Conservation (phyloP, 306 rosid genomes). For the Trifolium pratense region DNA sequence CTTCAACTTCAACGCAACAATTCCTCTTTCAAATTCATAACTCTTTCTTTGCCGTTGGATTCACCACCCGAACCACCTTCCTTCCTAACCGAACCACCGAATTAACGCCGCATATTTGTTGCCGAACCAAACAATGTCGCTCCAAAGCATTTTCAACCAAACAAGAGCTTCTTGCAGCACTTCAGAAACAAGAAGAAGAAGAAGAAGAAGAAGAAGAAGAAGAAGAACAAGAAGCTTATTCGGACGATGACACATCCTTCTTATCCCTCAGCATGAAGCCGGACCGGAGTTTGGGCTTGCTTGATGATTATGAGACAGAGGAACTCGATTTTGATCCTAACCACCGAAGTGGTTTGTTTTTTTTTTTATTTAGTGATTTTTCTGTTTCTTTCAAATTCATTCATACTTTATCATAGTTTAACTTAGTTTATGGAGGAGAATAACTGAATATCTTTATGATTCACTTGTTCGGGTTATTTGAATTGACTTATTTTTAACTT, state of each 20-base stretch:
- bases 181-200: conserved; percentile 9
- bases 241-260: conserved; percentile 68
- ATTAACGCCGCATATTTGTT: conserved; percentile 32
- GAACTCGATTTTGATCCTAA: conserved; percentile 63
- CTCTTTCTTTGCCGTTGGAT: conserved; percentile 42
- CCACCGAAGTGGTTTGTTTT: conserved; percentile 79
- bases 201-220: conserved; percentile 17
- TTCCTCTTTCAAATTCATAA: conserved; percentile 29
- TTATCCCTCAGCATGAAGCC: conserved; percentile 88
- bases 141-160: conserved; percentile 31
- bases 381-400: background rate
- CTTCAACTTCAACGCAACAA: conserved; percentile 43
- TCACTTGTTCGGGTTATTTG: too few relatives aligned
- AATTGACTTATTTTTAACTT: too few relatives aligned
- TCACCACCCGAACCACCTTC: conserved; percentile 23
- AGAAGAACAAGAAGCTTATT: too few relatives aligned
- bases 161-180: background rate
- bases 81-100: conserved; percentile 37
- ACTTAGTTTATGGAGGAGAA: background rate
- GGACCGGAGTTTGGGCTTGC: conserved; percentile 69
- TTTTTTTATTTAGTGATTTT: too few relatives aligned
- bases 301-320: conserved; percentile 81
- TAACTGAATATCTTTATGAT: too few relatives aligned
- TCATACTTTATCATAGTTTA: background rate
- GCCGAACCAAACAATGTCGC: conserved; percentile 33